Percentiles rank a stretch among this genome's conserved stretches.
phyloP scores from a whole-genome alignment of 208 protist genomes.

The Leishmania arabica region DNA sequence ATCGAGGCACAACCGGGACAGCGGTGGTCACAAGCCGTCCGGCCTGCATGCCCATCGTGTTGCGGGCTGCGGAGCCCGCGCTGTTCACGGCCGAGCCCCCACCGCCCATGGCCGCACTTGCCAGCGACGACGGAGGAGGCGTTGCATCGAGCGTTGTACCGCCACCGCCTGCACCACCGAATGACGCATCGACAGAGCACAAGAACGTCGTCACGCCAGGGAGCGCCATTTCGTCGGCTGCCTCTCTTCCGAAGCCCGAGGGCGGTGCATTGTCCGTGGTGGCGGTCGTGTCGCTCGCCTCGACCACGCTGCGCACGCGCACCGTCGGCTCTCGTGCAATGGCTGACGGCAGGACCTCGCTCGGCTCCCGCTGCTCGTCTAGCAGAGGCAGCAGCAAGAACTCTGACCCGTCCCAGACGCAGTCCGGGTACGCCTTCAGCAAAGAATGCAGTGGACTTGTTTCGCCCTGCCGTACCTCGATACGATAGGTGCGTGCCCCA shows the following conservation, averaged over 20 bases:
- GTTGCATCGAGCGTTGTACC: neutral
- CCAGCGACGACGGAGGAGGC: neutral
- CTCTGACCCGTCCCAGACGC: constrained; percentile 39
- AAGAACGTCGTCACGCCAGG: constrained; percentile 14
- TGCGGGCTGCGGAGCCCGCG: neutral
- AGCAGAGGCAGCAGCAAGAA: constrained; percentile 39
- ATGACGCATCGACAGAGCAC: constrained; percentile 15
- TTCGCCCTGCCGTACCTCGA: constrained; percentile 22
- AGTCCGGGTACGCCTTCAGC: constrained; percentile 23
- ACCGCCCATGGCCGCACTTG: neutral
- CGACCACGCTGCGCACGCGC: constrained; percentile 9
- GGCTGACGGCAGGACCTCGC: constrained; percentile 5
- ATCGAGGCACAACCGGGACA: constrained; percentile 35
- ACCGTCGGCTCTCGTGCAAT: neutral
- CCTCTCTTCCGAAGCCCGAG: constrained; percentile 6
- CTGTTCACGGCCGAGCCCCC: neutral
- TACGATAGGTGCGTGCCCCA: constrained; percentile 36
- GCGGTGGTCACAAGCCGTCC: neutral
- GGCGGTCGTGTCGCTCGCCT: constrained; percentile 1
- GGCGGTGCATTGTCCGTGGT: neutral
- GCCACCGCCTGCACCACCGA: neutral
- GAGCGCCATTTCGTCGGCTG: constrained; percentile 7
- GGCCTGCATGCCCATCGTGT: neutral
- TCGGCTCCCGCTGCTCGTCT: constrained; percentile 15
- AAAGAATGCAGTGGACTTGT: constrained; percentile 33